These are phyloP conservation scores for Cucurbita maxima DNA, from an alignment of 306 rosid species.

Conservation along the genomic window DNA sequence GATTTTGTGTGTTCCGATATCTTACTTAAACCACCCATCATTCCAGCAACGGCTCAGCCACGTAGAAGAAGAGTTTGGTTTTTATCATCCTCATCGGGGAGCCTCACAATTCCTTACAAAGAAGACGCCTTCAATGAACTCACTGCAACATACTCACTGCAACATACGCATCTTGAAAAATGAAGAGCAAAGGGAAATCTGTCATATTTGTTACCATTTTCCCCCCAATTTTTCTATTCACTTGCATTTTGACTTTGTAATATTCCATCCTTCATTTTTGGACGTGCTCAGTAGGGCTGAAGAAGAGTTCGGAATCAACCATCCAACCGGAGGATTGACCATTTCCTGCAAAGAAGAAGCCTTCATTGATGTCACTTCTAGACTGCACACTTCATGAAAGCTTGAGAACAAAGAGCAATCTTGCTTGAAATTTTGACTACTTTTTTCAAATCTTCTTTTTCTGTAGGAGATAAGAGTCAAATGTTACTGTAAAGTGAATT, in stretches of 20 bases:
- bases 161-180: not conserved
- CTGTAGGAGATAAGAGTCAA: not conserved
- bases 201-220: not conserved
- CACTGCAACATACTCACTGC: constrained; percentile 4
- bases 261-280: constrained; percentile 18
- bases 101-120: constrained; percentile 31
- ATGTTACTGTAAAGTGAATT: not conserved
- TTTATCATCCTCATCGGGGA: constrained; percentile 28
- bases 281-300: constrained; percentile 22
- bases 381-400: not conserved
- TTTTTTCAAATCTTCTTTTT: not conserved
- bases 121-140: constrained; percentile 20
- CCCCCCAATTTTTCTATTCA: not conserved
- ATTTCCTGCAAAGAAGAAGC: constrained; percentile 15
- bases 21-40: constrained; percentile 14
- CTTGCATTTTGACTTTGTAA: not conserved
- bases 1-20: not conserved
- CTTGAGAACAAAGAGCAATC: not conserved
- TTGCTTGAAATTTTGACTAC: not conserved
- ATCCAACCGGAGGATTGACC: constrained; percentile 14
- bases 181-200: not conserved
- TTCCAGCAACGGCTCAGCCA: constrained; percentile 6
- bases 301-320: constrained; percentile 36
- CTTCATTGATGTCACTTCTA: constrained; percentile 13
- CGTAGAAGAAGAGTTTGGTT: constrained; percentile 34